phyloP scores from a whole-genome alignment of 2,329 filamentous ascomycete species.

The Fusarium newnesense region DNA sequence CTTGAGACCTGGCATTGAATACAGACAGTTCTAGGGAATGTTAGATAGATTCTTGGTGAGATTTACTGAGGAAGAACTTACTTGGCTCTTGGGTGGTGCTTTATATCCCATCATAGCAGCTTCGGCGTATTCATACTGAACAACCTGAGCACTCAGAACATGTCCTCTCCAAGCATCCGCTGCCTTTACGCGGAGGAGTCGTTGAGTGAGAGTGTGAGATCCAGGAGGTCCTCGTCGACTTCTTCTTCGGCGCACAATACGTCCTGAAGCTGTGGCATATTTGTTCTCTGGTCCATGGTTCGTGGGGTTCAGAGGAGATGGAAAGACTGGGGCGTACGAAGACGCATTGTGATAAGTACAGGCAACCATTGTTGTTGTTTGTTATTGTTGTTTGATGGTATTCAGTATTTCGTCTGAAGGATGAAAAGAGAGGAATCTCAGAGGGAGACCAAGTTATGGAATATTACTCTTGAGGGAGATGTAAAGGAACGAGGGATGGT shows the following conservation, averaged over 20 bases:
- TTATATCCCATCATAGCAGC: constrained; percentile 12
- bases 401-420: constrained; percentile 14
- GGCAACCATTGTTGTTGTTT: constrained; percentile 28
- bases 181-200: constrained; percentile 55
- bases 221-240: constrained; percentile 28
- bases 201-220: constrained; percentile 53
- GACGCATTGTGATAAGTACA: constrained; percentile 29
- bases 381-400: background rate
- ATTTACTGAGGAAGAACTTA: constrained; percentile 14
- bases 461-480: constrained; percentile 31
- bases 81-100: constrained; percentile 19
- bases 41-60: constrained; percentile 1
- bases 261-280: constrained; percentile 19
- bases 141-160: constrained; percentile 44
- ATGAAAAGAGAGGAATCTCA: constrained; percentile 5
- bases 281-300: constrained; percentile 25
- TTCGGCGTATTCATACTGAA: constrained; percentile 35
- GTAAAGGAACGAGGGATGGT: constrained; percentile 17
- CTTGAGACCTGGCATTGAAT: constrained; percentile 31
- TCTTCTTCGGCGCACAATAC: constrained; percentile 35
- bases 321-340: constrained; percentile 38
- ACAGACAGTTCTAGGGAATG: constrained; percentile 24
- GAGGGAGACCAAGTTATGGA: constrained; percentile 3
- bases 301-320: constrained; percentile 46
- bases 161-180: constrained; percentile 54